Evolutionary conservation across 106 monocot genomes (phyloP), one percentile per base, ranked within the genome.

Genomic region (Acanthochlamys bracteata): DNA sequence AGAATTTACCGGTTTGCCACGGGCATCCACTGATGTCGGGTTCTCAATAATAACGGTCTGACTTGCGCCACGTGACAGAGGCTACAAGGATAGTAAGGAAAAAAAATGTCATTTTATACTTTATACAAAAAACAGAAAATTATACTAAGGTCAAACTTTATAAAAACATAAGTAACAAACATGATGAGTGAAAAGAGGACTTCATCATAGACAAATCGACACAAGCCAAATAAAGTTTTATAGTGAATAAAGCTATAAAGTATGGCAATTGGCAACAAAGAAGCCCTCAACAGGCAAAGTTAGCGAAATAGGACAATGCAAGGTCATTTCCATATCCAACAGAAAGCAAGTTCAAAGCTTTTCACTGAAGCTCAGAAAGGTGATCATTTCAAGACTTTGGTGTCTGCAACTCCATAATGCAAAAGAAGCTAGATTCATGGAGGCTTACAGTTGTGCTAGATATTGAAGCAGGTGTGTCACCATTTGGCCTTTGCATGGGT

Each of bases 21-120:
- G 80, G 69, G 68, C 67, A 66, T 88, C 80, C 13, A 83, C 69
- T 43, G 88, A 88, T 76, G 83, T 83, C 4, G 83, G 80, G 69
- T 88, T 83, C 83, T 88, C 83, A 47, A 88, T 71, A 10, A 83
- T 80, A 55, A 83, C 88, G 24, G 83, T 83, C 43, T 80, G 83
- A 57, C 66, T 73, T 15, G 68, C 67, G 11, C 67, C 59, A 53
- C 73, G 57, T 25, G 70, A 56, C 49, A 19, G 25, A 21, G 60
- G 47, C 65, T 70, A 53, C 26, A 52, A 17, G 14, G 15, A 39
- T 11, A 19, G 17, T 20, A 55, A 55, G 20, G 3, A 55, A 15
- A 54, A 1, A 43, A 40, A 74, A 66, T 24, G 15, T 17, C 9
- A 49, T 2, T 14, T 49, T 49, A 17, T 49, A 4, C 2, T 14